Conservation (phyloP, 2,329 filamentous ascomycete genomes). For the Alternaria triticimaculans region DNA sequence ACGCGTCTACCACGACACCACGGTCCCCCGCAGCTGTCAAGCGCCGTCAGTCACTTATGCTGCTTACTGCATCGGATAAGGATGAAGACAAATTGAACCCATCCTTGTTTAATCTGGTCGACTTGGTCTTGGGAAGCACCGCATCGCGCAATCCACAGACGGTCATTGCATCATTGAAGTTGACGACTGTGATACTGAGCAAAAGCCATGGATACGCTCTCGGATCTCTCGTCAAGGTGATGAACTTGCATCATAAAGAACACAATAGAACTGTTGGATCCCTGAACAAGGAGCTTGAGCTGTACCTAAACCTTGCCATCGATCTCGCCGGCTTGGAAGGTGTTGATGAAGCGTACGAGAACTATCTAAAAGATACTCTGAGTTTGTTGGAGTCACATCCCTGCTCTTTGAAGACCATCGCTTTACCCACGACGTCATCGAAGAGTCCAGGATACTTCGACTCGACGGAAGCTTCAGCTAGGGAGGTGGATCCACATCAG, state of each 20-base stretch:
- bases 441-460: slow-evolving; percentile 60
- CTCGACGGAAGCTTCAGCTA: slow-evolving; percentile 56
- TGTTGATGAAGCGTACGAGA: slow-evolving; percentile 75
- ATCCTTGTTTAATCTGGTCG: slow-evolving; percentile 88
- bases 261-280: slow-evolving; percentile 73
- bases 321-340: slow-evolving; percentile 71
- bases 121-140: slow-evolving; percentile 85
- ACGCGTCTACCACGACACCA: slow-evolving; percentile 36
- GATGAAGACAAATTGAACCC: slow-evolving; percentile 80
- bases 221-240: slow-evolving; percentile 74
- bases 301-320: slow-evolving; percentile 72
- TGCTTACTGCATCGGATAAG: slow-evolving; percentile 78
- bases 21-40: slow-evolving; percentile 69
- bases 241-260: slow-evolving; percentile 61
- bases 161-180: slow-evolving; percentile 83
- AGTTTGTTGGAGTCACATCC: slow-evolving; percentile 73
- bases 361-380: slow-evolving; percentile 73
- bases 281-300: slow-evolving; percentile 76
- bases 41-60: slow-evolving; percentile 86
- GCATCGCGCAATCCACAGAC: slow-evolving; percentile 87
- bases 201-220: slow-evolving; percentile 88
- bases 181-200: slow-evolving; percentile 84
- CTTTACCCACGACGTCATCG: slow-evolving; percentile 65
- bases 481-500: slow-evolving; percentile 66
- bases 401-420: slow-evolving; percentile 73